phyloP scores from a whole-genome alignment of 371 early-diverging fungal species.

The Chytridium lagenaria region DNA sequence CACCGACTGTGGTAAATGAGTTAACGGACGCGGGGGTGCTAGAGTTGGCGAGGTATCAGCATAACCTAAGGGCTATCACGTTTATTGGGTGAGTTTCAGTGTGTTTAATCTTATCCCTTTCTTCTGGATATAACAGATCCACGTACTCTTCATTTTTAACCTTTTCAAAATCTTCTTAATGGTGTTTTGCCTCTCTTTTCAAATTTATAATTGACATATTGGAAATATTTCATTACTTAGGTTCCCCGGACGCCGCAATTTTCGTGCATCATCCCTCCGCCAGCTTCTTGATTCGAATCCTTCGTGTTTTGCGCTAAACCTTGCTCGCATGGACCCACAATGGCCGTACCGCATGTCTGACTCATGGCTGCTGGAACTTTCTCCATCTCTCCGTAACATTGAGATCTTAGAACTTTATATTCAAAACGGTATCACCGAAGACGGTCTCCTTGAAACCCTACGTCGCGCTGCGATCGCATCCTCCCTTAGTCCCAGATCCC shows the following conservation, averaged over 20 bases:
- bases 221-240: no score
- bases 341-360: constrained; percentile 22
- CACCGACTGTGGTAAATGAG: constrained; percentile 31
- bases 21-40: constrained; percentile 33
- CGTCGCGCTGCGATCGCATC: neutral
- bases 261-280: constrained; percentile 26
- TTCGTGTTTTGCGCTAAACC: constrained; percentile 31
- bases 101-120: neutral
- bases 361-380: constrained; percentile 25
- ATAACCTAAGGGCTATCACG: constrained; percentile 30
- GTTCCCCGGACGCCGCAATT: constrained; percentile 24
- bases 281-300: constrained; percentile 31
- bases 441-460: constrained; percentile 31
- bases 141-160: no score
- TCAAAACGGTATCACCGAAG: constrained; percentile 29
- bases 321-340: constrained; percentile 32
- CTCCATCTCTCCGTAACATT: constrained; percentile 23
- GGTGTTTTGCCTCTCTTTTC: no score
- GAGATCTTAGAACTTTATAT: constrained; percentile 38
- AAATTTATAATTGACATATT: no score
- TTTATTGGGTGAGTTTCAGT: constrained; percentile 25
- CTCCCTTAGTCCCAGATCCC: constrained; percentile 6
- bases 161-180: no score
- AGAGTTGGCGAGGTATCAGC: constrained; percentile 27
- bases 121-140: neutral